Base-by-base conservation (phyloP, 495 filamentous ascomycete species). In the Xylaria acuta region DNA sequence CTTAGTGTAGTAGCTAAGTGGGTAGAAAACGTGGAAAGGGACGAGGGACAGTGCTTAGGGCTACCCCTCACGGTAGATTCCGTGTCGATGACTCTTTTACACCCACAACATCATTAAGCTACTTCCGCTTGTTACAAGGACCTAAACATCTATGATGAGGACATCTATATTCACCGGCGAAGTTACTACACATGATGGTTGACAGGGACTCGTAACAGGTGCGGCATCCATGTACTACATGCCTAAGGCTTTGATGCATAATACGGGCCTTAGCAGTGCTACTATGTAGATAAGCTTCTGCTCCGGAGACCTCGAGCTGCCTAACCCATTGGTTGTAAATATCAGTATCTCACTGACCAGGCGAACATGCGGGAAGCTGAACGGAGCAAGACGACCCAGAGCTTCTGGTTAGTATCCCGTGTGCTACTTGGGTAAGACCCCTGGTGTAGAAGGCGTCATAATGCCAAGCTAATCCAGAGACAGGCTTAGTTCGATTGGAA, bases 381-480 rank as follows among this genome's bases (percentile, higher is more conserved):
- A 25, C 38, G 16, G 22, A 43, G 38, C n/a, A 12, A 25, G 25
- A 49, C 60, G 41, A 27, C 8, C 20, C 36, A 25, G n/a, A 43
- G 27, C 36, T 14, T 63, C 34, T 9, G 40, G 32, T 16, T 53
- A 22, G 8, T 27, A 11, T 54, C 22, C 58, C 34, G 18, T 60
- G 58, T 60, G 58, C 18, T 38, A 60, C 58, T 60, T 11, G 11
- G 9, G 18, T 60, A 60, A 60, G 58, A 60, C 34, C 11, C 18
- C 18, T 16, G 20, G 34, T 34, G 20, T 38, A 12, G 3, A 60
- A 5, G 38, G 58, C 58, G 34, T 60, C 34, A 60, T 60, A 38
- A 36, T 7, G 32, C 58, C 58, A 60, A 60, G 32, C 58, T 60
- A 36, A 60, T 60, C 32, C 34, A 60, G 58, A 38, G 32, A 60